Conservation (phyloP, 352 stramenopile genomes). For the Nothophytophthora sp. region DNA sequence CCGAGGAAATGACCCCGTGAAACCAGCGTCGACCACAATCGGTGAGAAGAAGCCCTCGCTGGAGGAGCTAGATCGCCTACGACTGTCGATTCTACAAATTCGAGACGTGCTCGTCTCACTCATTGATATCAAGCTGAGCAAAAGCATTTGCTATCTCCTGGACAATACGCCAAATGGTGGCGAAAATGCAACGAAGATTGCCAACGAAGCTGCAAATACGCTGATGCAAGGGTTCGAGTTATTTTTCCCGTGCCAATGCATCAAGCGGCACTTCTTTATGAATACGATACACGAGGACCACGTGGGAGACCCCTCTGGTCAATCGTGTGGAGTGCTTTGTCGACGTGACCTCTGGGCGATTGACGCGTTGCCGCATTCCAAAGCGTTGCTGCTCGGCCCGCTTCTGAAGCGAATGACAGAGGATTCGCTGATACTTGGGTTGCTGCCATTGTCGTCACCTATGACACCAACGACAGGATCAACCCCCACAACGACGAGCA, state of each 20-base stretch:
- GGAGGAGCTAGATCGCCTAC: conserved; percentile 18
- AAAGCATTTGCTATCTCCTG: conserved; percentile 19
- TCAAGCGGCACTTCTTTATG: conserved; percentile 66
- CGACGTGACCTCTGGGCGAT: conserved; percentile 19
- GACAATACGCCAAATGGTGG: conserved; percentile 14
- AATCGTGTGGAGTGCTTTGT: conserved; percentile 17
- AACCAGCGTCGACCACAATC: neutral
- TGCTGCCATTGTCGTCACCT: conserved; percentile 8
- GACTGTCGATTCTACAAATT: conserved; percentile 28
- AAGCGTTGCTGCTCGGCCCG: conserved; percentile 45
- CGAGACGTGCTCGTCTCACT: conserved; percentile 31
- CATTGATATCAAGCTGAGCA: conserved; percentile 32
- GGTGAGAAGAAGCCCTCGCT: conserved; percentile 1
- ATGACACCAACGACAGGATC: neutral
- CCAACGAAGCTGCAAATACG: conserved; percentile 45
- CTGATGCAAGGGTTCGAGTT: conserved; percentile 87
- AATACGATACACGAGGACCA: conserved; percentile 24
- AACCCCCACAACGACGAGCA: neutral
- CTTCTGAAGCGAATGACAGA: conserved; percentile 72
- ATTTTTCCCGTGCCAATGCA: conserved; percentile 84
- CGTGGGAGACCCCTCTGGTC: conserved; percentile 1
- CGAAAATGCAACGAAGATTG: conserved; percentile 27
- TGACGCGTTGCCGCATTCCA: conserved; percentile 24
- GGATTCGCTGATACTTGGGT: conserved; percentile 44
- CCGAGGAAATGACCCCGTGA: neutral